Evolutionary conservation across 169 alveolate species (phyloP), one percentile per base, ranked within the genome.

Genomic region (Cystoisospora suis): DNA sequence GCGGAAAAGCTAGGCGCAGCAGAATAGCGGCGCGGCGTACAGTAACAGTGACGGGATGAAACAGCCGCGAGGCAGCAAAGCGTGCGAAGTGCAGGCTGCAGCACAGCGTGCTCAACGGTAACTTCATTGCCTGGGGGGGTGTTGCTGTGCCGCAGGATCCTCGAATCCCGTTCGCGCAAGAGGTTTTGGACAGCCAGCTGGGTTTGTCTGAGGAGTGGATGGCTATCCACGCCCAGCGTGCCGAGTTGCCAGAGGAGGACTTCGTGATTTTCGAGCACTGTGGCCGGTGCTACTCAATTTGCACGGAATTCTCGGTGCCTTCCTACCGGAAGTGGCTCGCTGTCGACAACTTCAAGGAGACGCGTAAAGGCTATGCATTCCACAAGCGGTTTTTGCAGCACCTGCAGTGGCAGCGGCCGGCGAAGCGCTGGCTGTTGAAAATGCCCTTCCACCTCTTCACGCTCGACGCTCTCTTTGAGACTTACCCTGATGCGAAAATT

Each of bases 371-470:
- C 61, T 92, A 92, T 77, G 61, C 56, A 27, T 88, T 92, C 90
- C 94, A 92, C 90, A 83, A 88, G 32, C 91, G 94, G 23, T 92
- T 92, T 89, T 89, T 92, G 34, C 93, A 92, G 69, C 94, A 92
- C 85, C 81, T 92, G 47, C 94, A 92, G 47, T 92, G 92, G 91
- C 94, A 92, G 70, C 88, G 92, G 32, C 69, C 59, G 44, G 89
- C 91, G 29, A 53, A 81, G 65, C 93, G 94, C 23, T 92, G 92
- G 93, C 89, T 92, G 12, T 91, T 92, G 36, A 92, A 92, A 80
- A 92, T 88, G 94, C 94, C 94, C 20, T 92, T 88, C 92, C 94
- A 92, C 91, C 79, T 88, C 36, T 87, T 81, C 72, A 70, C 93
- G 12, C 93, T 92, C 27, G 94, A 92, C 46, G 94, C 93, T 29